phyloP scores from a whole-genome alignment of 352 stramenopile genomes.

The Pythium pectinolyticum region DNA sequence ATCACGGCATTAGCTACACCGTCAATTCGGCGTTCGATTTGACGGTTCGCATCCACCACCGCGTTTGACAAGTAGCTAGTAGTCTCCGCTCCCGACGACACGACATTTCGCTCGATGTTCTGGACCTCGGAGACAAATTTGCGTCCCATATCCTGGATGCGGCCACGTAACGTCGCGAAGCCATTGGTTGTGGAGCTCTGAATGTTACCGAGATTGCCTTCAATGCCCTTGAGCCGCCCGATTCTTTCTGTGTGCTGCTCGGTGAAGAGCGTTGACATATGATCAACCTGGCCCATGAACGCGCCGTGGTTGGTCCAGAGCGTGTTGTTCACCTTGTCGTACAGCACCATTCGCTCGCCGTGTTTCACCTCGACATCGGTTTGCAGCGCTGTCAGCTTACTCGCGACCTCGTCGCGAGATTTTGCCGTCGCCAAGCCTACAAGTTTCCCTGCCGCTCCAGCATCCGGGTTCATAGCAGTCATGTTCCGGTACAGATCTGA shows the following conservation, averaged over 20 bases:
- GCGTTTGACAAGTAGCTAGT: slow-evolving; percentile 18
- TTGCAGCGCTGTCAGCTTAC: slow-evolving; percentile 10
- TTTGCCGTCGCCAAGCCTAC: slow-evolving; percentile 7
- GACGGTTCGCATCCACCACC: slow-evolving; percentile 1
- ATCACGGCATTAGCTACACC: slow-evolving; percentile 11
- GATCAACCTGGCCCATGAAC: slow-evolving; percentile 11
- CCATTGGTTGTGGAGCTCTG: slow-evolving; percentile 6
- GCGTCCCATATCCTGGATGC: slow-evolving; percentile 16
- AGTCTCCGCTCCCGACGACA: slow-evolving; percentile 12
- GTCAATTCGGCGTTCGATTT: slow-evolving; percentile 13
- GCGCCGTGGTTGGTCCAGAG: slow-evolving; percentile 21
- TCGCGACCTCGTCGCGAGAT: slow-evolving; percentile 6
- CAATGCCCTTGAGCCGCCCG: slow-evolving; percentile 8
- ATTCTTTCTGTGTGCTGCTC: slow-evolving; percentile 15
- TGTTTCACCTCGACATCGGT: slow-evolving; percentile 7
- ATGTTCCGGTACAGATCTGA: slow-evolving; percentile 11
- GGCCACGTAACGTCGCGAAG: slow-evolving; percentile 6
- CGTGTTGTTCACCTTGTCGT: slow-evolving; percentile 19
- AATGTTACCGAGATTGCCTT: slow-evolving; percentile 8
- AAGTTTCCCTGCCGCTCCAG: neutral
- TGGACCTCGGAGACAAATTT: slow-evolving; percentile 13
- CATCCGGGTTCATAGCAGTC: slow-evolving; percentile 7
- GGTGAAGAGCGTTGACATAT: slow-evolving; percentile 16
- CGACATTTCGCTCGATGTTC: slow-evolving; percentile 11
- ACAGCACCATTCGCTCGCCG: slow-evolving; percentile 13